A percentile compares a stretch with the other conserved stretches of the same genome.
Evolutionary conservation across 257 asterid species (phyloP).

Genomic region (Solanum commersonii): DNA sequence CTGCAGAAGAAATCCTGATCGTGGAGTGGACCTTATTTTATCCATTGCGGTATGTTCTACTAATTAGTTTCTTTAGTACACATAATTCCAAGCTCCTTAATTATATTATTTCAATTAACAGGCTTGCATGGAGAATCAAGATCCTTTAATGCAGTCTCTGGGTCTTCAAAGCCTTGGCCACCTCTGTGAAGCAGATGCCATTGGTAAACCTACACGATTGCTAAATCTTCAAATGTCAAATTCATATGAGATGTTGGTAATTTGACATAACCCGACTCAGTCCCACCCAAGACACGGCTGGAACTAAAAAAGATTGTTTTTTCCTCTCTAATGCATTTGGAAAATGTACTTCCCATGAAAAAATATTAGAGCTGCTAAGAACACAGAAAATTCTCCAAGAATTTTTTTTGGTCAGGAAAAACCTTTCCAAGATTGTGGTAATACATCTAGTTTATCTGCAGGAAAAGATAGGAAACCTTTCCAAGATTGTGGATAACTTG

Average conservation of each 20-base stretch:
- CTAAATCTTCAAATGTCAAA: not conserved
- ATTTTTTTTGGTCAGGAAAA: not conserved
- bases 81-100: constrained; percentile 18
- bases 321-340: not conserved
- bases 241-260: not conserved
- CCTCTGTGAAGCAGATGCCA: constrained; percentile 95
- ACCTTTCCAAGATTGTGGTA: not conserved
- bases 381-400: not conserved
- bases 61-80: constrained; percentile 13
- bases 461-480: not conserved
- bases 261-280: not conserved
- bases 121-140: constrained; percentile 79
- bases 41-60: constrained; percentile 69
- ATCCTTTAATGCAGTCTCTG: constrained; percentile 70
- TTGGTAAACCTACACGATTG: constrained; percentile 43
- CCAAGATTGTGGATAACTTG: not conserved
- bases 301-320: not conserved
- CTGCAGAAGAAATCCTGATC: constrained; percentile 88
- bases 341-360: not conserved
- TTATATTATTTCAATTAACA: constrained; percentile 23
- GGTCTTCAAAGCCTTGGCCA: constrained; percentile 89
- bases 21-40: constrained; percentile 95
- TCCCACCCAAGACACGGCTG: not conserved
- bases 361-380: not conserved
- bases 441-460: not conserved